A percentile compares a stretch with the other conserved stretches of the same genome.
These are phyloP conservation scores for Chlamydomonas reinhardtii DNA, from an alignment of 163 green algal genomes.

Conservation along the genomic window DNA sequence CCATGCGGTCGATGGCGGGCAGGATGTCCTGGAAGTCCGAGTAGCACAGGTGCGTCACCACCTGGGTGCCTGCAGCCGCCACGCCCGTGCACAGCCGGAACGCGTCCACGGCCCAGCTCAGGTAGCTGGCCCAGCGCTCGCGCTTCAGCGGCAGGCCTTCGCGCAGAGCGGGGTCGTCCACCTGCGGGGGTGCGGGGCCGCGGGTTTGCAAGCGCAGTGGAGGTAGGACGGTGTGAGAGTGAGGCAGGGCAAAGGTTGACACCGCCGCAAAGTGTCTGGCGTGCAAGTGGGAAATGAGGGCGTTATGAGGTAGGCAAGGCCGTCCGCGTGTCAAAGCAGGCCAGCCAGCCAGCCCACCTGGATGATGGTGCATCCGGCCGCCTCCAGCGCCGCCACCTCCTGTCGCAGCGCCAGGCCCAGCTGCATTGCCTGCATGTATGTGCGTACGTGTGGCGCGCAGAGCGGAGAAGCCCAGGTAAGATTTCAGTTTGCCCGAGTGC, in stretches of 20 bases:
- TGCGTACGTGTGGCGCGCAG: too few relatives aligned
- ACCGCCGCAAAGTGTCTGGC: too few relatives aligned
- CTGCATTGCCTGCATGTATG: constrained; percentile 67
- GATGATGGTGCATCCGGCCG: constrained; percentile 86
- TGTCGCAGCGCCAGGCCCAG: constrained; percentile 86
- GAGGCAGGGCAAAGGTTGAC: too few relatives aligned
- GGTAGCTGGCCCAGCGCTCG: constrained; percentile 79
- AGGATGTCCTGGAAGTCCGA: constrained; percentile 93
- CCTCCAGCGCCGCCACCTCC: constrained; percentile 90
- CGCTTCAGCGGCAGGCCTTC: constrained; percentile 94
- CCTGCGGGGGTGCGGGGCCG: constrained; percentile 66
- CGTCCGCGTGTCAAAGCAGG: too few relatives aligned
- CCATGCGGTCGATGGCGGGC: constrained; percentile 84
- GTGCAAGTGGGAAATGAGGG: too few relatives aligned
- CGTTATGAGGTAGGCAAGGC: too few relatives aligned
- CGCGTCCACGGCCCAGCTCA: constrained; percentile 89
- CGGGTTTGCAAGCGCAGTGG: too few relatives aligned
- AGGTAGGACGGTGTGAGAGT: too few relatives aligned
- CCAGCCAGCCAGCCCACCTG: constrained; percentile 64
- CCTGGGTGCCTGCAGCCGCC: constrained; percentile 75
- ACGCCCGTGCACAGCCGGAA: constrained; percentile 85
- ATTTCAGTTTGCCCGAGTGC: too few relatives aligned
- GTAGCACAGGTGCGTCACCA: constrained; percentile 98
- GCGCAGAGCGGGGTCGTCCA: constrained; percentile 94
- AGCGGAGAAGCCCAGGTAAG: too few relatives aligned